Base-by-base conservation (phyloP, 2,329 filamentous ascomycete species). In the Penicillium sp. region DNA sequence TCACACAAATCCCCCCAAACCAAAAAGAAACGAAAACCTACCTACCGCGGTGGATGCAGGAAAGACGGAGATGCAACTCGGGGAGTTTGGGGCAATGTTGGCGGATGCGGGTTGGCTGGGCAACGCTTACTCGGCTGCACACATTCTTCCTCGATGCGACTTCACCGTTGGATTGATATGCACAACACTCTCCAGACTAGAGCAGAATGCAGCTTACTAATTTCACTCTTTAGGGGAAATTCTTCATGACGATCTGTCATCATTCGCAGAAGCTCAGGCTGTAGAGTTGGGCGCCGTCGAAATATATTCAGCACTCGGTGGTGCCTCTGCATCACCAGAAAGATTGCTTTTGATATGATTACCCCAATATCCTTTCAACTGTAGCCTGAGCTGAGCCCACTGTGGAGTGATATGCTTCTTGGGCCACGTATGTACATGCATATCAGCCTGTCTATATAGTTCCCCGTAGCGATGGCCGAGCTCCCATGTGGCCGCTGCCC, bases 31-130 rank as follows among this genome's bases (percentile, higher is more conserved):
- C 33, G 43, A 39, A 35, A 47, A 27, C 31, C 44, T 48, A 54
- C 45, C 49, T 53, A 50, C 45, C 45, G 39, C 41, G 47, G 42
- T 30, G 39, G 40, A 53, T 47, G 48, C 37, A 39, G 39, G 41
- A 49, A 21, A 19, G 21, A 36, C 21, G 40, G 41, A 37, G 39
- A 38, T 46, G 30, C 37, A 31, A 44, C 31, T 35, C 43, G 50
- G 46, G 43, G 43, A 48, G 41, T 44, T 9, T 4, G 25, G 25
- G 25, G 14, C 11, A 13, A 27, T n/a, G 14, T 27, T 27, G 25
- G 11, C 10, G 5, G 11, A 13, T 6, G 25, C 11, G 25, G 41
- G 50, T 47, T 51, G 45, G 41, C 35, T 21, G 37, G 16, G 25
- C 25, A 27, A 27, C 25, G 25, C 25, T 9, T 9, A 13, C 25